These are phyloP conservation scores for Vigna nakashimae DNA, from an alignment of 306 rosid genomes.

Conservation along the genomic window DNA sequence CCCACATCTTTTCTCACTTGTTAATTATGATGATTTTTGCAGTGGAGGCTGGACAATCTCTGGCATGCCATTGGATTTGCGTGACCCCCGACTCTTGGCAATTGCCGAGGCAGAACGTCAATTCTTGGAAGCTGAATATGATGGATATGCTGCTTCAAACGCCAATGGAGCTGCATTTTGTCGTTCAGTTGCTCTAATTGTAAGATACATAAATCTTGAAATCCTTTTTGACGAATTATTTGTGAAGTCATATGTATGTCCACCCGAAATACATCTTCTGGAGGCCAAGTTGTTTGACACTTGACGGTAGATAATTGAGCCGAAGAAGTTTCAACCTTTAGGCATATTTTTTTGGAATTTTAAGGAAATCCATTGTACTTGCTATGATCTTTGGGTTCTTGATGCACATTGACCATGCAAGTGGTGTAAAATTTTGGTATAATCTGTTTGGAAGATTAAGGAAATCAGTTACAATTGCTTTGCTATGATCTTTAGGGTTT, in stretches of 20 bases:
- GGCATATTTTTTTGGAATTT: constrained; percentile 24
- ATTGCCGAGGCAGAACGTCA: constrained; percentile 88
- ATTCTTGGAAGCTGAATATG: constrained; percentile 81
- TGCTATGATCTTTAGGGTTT: not conserved
- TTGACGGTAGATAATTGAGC: not conserved
- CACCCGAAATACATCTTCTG: not conserved
- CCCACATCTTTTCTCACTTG: constrained; percentile 34
- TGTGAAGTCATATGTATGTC: not conserved
- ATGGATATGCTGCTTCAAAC: constrained; percentile 76
- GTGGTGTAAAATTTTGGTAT: constrained; percentile 43
- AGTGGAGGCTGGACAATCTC: constrained; percentile 95
- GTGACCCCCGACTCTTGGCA: constrained; percentile 85
- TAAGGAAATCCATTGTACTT: not conserved
- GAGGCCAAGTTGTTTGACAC: not conserved
- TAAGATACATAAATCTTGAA: constrained; percentile 44
- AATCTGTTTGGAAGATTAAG: not conserved
- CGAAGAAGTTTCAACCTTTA: constrained; percentile 43
- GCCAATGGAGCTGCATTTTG: constrained; percentile 85
- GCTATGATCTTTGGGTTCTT: not conserved
- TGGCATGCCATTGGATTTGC: constrained; percentile 85
- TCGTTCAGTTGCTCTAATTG: constrained; percentile 86
- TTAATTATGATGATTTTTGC: constrained; percentile 38
- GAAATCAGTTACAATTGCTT: not conserved
- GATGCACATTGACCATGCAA: not conserved
- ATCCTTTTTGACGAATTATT: not conserved